Evolutionary conservation across 768 basidiomycete genomes (phyloP).

Genomic region (Tulasnella sp.): DNA sequence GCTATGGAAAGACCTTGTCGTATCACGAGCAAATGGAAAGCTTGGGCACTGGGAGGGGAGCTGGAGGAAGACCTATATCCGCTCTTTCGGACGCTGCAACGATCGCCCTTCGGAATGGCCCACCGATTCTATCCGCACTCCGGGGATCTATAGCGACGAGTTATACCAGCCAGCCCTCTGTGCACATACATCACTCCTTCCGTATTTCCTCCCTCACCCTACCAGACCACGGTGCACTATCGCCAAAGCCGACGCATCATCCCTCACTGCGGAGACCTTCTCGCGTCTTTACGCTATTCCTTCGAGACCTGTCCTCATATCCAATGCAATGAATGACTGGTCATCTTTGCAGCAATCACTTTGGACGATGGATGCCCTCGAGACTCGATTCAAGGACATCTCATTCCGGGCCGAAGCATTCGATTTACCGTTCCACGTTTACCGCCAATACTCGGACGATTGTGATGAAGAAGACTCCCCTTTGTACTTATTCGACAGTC

Average conservation of each 20-base stretch:
- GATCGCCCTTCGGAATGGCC: slow-evolving; percentile 17
- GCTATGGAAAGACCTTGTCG: slow-evolving; percentile 28
- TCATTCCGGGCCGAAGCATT: slow-evolving; percentile 41
- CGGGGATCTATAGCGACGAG: slow-evolving; percentile 32
- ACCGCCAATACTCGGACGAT: slow-evolving; percentile 37
- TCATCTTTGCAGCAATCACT: not conserved
- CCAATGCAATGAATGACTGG: slow-evolving; percentile 15
- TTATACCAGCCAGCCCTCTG: slow-evolving; percentile 31
- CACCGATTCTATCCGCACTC: slow-evolving; percentile 19
- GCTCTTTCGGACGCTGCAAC: slow-evolving; percentile 14
- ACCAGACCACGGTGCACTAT: slow-evolving; percentile 22
- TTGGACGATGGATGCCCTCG: slow-evolving; percentile 39
- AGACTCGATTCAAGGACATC: slow-evolving; percentile 36
- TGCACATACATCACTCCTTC: slow-evolving; percentile 4
- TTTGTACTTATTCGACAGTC: slow-evolving; percentile 42
- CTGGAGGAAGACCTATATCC: slow-evolving; percentile 33
- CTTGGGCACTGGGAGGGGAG: slow-evolving; percentile 27
- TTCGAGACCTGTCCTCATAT: slow-evolving; percentile 30
- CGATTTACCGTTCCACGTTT: slow-evolving; percentile 36
- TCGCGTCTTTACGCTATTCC: not conserved
- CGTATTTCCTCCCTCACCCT: slow-evolving; percentile 31
- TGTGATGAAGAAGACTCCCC: slow-evolving; percentile 40
- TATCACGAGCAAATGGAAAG: not conserved
- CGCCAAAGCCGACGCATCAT: not conserved
- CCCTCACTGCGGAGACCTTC: slow-evolving; percentile 6